Base-by-base conservation (phyloP, 495 filamentous ascomycete species). In the Pseudotulostoma volvatum region DNA sequence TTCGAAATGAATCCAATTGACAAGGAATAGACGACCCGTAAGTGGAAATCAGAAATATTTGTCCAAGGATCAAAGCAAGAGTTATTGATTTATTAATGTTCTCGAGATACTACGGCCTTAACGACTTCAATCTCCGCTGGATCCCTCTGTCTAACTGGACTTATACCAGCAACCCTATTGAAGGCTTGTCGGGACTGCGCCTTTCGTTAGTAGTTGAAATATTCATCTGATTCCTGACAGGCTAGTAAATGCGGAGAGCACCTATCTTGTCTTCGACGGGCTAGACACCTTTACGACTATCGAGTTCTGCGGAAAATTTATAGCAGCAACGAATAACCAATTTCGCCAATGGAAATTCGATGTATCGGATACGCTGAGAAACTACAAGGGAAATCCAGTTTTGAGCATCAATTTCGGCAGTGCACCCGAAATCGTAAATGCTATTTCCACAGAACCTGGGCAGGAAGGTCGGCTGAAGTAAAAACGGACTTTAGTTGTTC, bases 271-370 rank as follows among this genome's bases (percentile, higher is more conserved):
- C 2, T 79, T 81, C 49, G 68, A 81, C 43, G 76, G 76, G 3
- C 59, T 79, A 7, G 76, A 81, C 39, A 81, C 76, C 0, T 81
- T 79, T 45, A 60, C 74, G 15, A 68, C 69, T 13, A 67, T 83
- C 19, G 54, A 60, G 14, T 59, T 81, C 30, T 83, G 78, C 51
- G 69, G 64, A 0, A 51, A 74, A 25, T 48, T 60, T 35, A 63
- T 83, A n/a, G 78, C 68, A 3, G 63, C 64, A 1, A 79, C 77
- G 0, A 67, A 79, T 48, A 83, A 81, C 43, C 77, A 83, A 50
- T 83, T 81, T 44, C 71, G 76, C 3, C 76, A 81, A 44, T 83
- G 75, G 45, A 61, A 66, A n/a, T 81, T 81, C 42, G 67, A 83
- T 33, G 61, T 81, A 3, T 71, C 76, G 1, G 47, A 62, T 16